Conservation (phyloP, 2,329 filamentous ascomycete genomes). For the Hymenoscyphus fructigenus region DNA sequence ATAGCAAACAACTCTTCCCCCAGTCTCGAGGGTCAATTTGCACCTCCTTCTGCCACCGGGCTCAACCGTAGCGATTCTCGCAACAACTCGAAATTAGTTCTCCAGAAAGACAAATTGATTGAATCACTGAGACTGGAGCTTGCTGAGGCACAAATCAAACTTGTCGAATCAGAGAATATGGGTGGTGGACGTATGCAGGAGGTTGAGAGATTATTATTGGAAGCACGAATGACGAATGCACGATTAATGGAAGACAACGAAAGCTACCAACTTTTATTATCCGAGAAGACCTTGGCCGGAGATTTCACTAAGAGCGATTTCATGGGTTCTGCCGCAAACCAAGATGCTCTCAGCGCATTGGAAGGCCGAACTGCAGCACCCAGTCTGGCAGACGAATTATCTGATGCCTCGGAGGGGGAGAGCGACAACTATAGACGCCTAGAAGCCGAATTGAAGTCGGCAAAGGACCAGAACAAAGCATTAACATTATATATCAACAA, state of each 20-base stretch:
- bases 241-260: constrained; percentile 98
- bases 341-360: constrained; percentile 63
- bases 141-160: constrained; percentile 91
- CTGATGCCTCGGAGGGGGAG: constrained; percentile 64
- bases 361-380: constrained; percentile 57
- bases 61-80: constrained; percentile 84
- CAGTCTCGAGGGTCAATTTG: constrained; percentile 77
- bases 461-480: constrained; percentile 95
- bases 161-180: constrained; percentile 90
- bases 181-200: constrained; percentile 85
- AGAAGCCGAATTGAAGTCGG: constrained; percentile 73
- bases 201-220: constrained; percentile 86
- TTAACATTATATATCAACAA: constrained; percentile 98
- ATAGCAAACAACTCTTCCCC: constrained; percentile 56
- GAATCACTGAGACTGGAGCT: constrained; percentile 89
- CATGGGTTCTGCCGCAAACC: constrained; percentile 61
- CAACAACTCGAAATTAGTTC: constrained; percentile 83
- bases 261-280: constrained; percentile 91
- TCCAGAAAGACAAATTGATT: constrained; percentile 96
- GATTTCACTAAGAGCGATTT: constrained; percentile 85
- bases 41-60: constrained; percentile 79
- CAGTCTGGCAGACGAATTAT: constrained; percentile 85
- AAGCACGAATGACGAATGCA: constrained; percentile 93
- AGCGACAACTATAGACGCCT: constrained; percentile 63
- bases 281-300: constrained; percentile 92